Evolutionary conservation across 23 red algal genomes (phyloP).

Genomic region (Chondrus crispus): DNA sequence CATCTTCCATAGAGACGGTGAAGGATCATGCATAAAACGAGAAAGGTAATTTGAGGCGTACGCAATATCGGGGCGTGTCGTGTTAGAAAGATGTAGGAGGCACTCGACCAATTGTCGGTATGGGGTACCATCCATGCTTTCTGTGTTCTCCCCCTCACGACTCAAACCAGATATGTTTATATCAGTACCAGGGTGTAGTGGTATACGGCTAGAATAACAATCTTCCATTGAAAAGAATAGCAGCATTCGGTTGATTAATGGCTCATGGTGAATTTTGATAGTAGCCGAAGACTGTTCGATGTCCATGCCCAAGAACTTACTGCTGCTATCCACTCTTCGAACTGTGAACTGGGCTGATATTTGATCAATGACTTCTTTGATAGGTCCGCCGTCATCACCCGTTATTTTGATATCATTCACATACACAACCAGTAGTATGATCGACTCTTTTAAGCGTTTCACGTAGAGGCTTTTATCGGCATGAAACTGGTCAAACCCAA

Average conservation of each 20-base stretch:
- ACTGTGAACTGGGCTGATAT: neutral
- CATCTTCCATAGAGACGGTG: neutral
- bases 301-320: neutral
- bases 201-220: too few relatives aligned
- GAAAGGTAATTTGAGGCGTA: neutral
- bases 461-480: neutral
- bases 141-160: too few relatives aligned
- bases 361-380: neutral
- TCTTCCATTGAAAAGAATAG: neutral
- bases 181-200: too few relatives aligned
- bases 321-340: neutral
- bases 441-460: neutral
- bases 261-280: neutral
- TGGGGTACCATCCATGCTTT: neutral
- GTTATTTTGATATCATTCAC: neutral
- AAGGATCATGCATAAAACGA: neutral
- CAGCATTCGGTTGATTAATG: constrained; percentile 10
- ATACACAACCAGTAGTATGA: neutral
- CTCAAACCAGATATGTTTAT: too few relatives aligned
- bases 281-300: neutral
- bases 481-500: neutral
- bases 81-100: neutral
- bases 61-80: neutral
- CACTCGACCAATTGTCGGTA: neutral
- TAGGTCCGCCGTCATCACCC: neutral